These are phyloP conservation scores for Pythium aristosporum DNA, from an alignment of 352 stramenopile genomes.

Conservation along the genomic window DNA sequence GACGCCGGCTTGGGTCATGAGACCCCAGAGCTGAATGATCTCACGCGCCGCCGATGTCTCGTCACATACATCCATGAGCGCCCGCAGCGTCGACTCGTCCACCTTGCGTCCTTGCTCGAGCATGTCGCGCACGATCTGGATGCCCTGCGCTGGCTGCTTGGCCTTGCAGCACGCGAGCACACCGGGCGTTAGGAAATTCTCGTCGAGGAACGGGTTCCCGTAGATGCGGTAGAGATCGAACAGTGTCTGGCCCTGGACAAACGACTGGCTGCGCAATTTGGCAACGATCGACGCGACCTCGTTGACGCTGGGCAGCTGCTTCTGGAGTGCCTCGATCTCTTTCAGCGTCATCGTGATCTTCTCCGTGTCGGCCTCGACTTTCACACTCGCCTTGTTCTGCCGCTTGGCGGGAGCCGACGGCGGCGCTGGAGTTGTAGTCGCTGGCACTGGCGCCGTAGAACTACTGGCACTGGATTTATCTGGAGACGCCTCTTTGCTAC, in stretches of 20 bases:
- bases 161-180: conserved; percentile 79
- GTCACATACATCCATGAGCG: conserved; percentile 72
- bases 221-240: conserved; percentile 88
- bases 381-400: not conserved
- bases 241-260: conserved; percentile 69
- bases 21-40: conserved; percentile 63
- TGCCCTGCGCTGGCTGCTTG: conserved; percentile 68
- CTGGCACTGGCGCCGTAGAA: not conserved
- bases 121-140: conserved; percentile 82
- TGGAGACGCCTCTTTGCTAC: not conserved
- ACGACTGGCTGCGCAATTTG: conserved; percentile 68
- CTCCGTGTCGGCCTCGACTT: conserved; percentile 38
- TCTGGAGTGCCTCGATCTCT: conserved; percentile 72
- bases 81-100: conserved; percentile 66
- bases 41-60: conserved; percentile 61
- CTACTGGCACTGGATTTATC: conserved; percentile 6
- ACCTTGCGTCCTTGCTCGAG: conserved; percentile 83
- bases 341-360: conserved; percentile 76
- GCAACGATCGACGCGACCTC: conserved; percentile 60
- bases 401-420: not conserved
- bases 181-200: conserved; percentile 77
- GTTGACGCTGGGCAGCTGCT: conserved; percentile 64
- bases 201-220: conserved; percentile 80
- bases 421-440: not conserved
- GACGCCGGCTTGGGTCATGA: conserved; percentile 68